Percentiles rank a stretch among this genome's conserved stretches.
Conservation (phyloP, 2,329 filamentous ascomycete genomes). For the Epichloe uncinata region DNA sequence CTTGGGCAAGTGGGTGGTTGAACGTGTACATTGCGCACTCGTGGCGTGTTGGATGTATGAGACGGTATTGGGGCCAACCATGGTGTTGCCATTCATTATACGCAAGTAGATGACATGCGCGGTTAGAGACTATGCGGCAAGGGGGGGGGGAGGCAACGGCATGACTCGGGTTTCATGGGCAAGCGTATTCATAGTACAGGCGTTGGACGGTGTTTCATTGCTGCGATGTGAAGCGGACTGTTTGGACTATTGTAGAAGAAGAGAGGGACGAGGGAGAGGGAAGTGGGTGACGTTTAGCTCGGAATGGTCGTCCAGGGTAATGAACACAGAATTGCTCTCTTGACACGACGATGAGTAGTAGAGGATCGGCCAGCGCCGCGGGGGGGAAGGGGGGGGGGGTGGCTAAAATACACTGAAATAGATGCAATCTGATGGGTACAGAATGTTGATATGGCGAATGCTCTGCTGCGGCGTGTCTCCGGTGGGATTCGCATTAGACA, state of each 20-base stretch:
- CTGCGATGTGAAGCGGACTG: background rate
- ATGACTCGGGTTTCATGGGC: background rate
- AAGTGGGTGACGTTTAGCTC: too few relatives aligned
- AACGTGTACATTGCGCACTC: background rate
- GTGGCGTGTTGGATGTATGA: background rate
- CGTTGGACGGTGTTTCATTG: background rate
- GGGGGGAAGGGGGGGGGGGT: too few relatives aligned
- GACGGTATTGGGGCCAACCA: background rate
- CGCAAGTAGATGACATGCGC: conserved; percentile 1
- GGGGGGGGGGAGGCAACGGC: background rate
- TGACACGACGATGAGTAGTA: too few relatives aligned
- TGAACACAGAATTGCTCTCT: too few relatives aligned
- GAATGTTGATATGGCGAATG: too few relatives aligned
- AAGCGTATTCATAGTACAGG: conserved; percentile 2
- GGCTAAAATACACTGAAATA: too few relatives aligned
- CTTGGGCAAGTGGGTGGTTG: background rate
- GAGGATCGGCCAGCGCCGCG: too few relatives aligned
- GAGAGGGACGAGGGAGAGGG: too few relatives aligned
- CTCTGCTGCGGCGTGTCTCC: too few relatives aligned
- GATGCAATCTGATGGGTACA: too few relatives aligned
- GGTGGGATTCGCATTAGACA: too few relatives aligned
- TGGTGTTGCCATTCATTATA: background rate
- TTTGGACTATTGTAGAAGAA: background rate
- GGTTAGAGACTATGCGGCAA: background rate
- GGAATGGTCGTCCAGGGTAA: too few relatives aligned